Evolutionary conservation across 345 rosid species (phyloP), one percentile per base, ranked within the genome.

Genomic region (Sapria himalayana): DNA sequence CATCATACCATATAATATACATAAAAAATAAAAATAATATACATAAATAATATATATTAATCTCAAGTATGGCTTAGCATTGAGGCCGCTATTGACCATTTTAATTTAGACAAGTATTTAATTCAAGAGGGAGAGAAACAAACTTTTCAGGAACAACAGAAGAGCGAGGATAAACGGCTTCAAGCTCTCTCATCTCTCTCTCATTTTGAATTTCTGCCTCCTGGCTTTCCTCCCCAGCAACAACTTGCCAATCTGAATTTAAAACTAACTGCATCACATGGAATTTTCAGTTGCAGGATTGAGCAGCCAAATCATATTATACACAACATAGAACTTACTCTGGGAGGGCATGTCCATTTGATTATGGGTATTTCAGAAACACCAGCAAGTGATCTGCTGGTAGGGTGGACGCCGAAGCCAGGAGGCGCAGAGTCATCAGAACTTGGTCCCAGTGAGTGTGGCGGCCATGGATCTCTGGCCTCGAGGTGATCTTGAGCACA

Each of bases 141-240:
- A 17, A 89, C 98, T 89, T 67, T 50, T 59, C 66, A 53, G 98
- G 98, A 39, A 89, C 78, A 14, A 81, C 66, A 33, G 92, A 75
- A 54, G 86, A 68, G 4, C 85, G 81, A 14, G 97, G 97, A 61
- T 81, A 82, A 46, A 82, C 77, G 41, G 98, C 93, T 73, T 89
- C 98, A 27, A 89, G 81, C 55, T 79, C 77, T 59, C 93, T 78
- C 63, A 74, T 31, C 67, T 79, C 98, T 50, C 98, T 72, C 65
- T 74, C 76, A 48, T 56, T 76, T 58, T 82, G 64, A 45, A 51
- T 46, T 47, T 77, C 92, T 22, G 64, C 72, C 52, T 79, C 93
- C 60, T 64, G 43, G 62, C 85, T 84, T 64, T 82, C 95, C 11
- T 84, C 86, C 36, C 93, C 98, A 19, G 81, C 69, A 60, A 74